Conservation (phyloP, 768 basidiomycete species). For the Boletus rubescentipes region DNA sequence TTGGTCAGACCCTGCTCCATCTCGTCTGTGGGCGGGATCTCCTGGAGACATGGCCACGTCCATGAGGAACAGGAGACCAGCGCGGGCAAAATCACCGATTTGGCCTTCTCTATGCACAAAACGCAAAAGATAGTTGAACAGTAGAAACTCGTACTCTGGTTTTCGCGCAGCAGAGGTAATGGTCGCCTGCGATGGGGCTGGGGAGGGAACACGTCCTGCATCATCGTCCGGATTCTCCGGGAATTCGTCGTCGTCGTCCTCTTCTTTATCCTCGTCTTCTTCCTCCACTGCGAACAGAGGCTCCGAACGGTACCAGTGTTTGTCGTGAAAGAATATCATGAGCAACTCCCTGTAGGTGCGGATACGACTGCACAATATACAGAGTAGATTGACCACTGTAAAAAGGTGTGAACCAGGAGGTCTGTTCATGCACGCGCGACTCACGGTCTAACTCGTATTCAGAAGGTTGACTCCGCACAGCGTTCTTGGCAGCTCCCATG, state of each 20-base stretch:
- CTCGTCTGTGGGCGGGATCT: conserved; percentile 45
- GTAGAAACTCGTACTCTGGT: conserved; percentile 90
- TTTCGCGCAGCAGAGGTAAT: conserved; percentile 58
- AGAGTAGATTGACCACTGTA: conserved; percentile 86
- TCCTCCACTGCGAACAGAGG: conserved; percentile 76
- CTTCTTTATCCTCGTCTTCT: conserved; percentile 63
- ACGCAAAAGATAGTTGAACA: conserved; percentile 93
- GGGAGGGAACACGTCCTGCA: conserved; percentile 45
- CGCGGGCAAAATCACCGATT: conserved; percentile 91
- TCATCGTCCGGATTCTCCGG: conserved; percentile 4
- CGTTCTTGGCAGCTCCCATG: conserved; percentile 83
- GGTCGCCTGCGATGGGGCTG: conserved; percentile 60
- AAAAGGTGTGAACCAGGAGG: conserved; percentile 8
- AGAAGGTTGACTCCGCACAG: conserved; percentile 67
- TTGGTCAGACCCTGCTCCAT: conserved; percentile 28
- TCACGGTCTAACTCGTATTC: conserved; percentile 87
- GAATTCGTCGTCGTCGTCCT: conserved; percentile 37
- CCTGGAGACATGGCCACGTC: conserved; percentile 92
- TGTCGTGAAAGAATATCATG: conserved; percentile 97
- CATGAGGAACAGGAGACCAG: conserved; percentile 91
- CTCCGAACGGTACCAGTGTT: conserved; percentile 80
- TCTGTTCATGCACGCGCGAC: conserved; percentile 29
- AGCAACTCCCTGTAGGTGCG: conserved; percentile 85
- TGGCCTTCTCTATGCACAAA: conserved; percentile 94
- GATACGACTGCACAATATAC: conserved; percentile 90